Evolutionary conservation across 2,329 filamentous ascomycete genomes (phyloP), one percentile per base, ranked within the genome.

Genomic region (Paracoccidioides brasiliensis): DNA sequence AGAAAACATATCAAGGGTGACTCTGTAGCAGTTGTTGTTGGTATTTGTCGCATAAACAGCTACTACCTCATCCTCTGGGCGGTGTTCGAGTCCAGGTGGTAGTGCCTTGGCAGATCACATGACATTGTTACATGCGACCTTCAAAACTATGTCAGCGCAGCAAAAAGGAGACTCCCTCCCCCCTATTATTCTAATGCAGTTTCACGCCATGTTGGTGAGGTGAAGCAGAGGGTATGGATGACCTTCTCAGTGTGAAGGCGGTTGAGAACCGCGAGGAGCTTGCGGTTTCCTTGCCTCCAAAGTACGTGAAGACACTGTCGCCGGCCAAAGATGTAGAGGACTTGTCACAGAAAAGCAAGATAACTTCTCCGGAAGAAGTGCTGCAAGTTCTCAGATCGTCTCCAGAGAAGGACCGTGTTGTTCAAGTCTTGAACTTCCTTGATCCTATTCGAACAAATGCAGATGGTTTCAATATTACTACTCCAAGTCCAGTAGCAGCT

Each of bases 401-500:
- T 32, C 75, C 75, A 3, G 64, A 68, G 50, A 59, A 64, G 42
- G 61, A 66, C 38, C 59, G 66, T 8, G 59, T 77, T 6, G 59
- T 59, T 40, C 54, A 60, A 3, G 59, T 65, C 33, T 60, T 76
- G 42, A 55, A 59, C 30, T 66, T 60, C 40, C 61, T 76, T 43
- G 70, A 74, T 56, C 68, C 70, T 12, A 63, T 62, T 35, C 66
- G 62, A 51, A 50, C 49, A 44, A 30, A 62, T 12, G 51, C 66
- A 46, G 56, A 59, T 28, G 56, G 59, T 10, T 81, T 85, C 64
- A 78, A 80, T 61, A 77, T 91, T 52, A 74, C 76, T 46, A 69
- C 74, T 2, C 84, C 88, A 3, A 79, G 79, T 37, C 83, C 90
- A 1, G 73, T 81, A 58, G 80, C 83, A 56, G 83, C 88, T 22